Conservation (phyloP, 768 basidiomycete genomes). For the Coprinopsis sp. region DNA sequence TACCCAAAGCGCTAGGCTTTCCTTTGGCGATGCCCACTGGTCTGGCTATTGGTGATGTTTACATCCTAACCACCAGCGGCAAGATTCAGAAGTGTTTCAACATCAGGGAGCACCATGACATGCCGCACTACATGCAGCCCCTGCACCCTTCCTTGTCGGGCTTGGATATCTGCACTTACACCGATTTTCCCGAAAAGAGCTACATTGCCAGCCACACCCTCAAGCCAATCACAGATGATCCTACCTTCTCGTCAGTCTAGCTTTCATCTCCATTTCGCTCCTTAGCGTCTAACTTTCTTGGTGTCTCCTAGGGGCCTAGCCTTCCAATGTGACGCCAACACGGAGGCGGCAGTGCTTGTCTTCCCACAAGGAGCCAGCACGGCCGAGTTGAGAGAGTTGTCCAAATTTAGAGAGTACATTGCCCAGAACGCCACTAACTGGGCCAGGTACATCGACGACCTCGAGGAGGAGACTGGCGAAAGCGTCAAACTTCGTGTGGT, state of each 20-base stretch:
- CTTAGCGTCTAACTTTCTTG: slow-evolving; percentile 1
- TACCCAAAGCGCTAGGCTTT: not conserved
- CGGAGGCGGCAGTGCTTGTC: slow-evolving; percentile 4
- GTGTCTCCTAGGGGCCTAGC: not conserved
- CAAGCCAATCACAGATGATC: not conserved
- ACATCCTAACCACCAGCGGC: slow-evolving; percentile 1
- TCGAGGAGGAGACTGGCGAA: not conserved
- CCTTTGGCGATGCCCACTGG: slow-evolving; percentile 4
- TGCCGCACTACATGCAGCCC: slow-evolving; percentile 6
- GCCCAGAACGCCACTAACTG: slow-evolving; percentile 5
- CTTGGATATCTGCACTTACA: slow-evolving; percentile 4
- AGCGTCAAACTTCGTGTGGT: slow-evolving; percentile 1
- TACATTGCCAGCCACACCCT: slow-evolving; percentile 5
- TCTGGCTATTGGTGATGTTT: slow-evolving; percentile 6
- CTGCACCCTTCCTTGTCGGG: slow-evolving; percentile 1
- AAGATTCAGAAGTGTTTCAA: slow-evolving; percentile 6
- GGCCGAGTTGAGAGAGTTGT: slow-evolving; percentile 5
- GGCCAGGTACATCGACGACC: not conserved
- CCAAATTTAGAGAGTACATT: slow-evolving; percentile 7
- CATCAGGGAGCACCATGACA: slow-evolving; percentile 2
- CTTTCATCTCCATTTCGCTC: slow-evolving; percentile 1
- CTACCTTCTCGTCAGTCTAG: slow-evolving; percentile 1
- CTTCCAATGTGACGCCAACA: not conserved
- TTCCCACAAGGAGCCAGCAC: slow-evolving; percentile 3
- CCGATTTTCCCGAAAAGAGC: slow-evolving; percentile 1